phyloP scores from a whole-genome alignment of 2,329 filamentous ascomycete species.

The Colletotrichum sp. region DNA sequence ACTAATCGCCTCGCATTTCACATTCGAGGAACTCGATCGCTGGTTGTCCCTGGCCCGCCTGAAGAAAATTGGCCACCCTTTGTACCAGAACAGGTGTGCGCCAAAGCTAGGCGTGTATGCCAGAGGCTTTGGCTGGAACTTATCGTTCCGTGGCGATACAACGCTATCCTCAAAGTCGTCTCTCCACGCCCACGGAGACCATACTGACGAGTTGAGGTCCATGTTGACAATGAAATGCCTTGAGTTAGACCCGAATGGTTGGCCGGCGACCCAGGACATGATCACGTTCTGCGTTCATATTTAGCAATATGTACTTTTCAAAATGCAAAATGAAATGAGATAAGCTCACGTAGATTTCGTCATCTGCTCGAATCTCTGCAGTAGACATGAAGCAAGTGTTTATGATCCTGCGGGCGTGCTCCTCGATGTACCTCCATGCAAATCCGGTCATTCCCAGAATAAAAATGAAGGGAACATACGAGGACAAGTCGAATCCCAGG shows the following conservation, averaged over 20 bases:
- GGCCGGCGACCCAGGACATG: not conserved
- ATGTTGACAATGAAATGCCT: not conserved
- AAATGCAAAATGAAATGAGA: too few species aligned
- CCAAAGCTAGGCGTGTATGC: not conserved
- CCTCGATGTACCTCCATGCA: fast-evolving
- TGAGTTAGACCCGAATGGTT: not conserved
- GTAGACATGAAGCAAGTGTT: not conserved
- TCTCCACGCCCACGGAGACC: not conserved
- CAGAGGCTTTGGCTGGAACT: not conserved
- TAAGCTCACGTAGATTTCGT: too few species aligned
- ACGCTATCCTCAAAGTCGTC: not conserved
- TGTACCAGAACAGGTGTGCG: not conserved
- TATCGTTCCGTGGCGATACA: not conserved
- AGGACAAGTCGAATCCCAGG: not conserved
- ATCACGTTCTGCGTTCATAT: not conserved
- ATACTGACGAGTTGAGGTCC: not conserved
- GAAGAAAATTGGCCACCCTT: not conserved
- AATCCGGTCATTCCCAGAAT: not conserved
- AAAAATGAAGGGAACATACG: not conserved
- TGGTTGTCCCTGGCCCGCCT: not conserved
- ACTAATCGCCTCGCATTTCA: not conserved
- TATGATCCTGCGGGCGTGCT: not conserved
- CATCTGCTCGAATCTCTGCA: not conserved
- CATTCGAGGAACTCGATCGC: not conserved
- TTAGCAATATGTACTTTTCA: too few species aligned